These are phyloP conservation scores for Daedaleopsis sinensis DNA, from an alignment of 768 basidiomycete species.

Conservation along the genomic window DNA sequence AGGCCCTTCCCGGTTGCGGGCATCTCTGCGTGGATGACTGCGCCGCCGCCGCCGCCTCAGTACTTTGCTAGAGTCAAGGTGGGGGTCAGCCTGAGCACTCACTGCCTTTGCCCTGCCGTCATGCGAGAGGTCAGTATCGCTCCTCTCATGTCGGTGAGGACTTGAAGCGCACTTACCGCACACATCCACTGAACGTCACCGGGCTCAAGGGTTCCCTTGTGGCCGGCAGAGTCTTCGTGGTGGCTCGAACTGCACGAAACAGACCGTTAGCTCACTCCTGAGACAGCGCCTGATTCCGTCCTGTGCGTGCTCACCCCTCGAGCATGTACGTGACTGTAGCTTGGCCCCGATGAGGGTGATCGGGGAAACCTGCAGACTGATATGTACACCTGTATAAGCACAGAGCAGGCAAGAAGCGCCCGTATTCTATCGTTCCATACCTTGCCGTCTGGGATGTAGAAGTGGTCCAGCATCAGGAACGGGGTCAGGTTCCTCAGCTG, in stretches of 20 bases:
- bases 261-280: neutral
- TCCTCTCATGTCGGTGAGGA: neutral
- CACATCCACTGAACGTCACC: constrained; percentile 98
- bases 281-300: neutral
- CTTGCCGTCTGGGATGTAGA: constrained; percentile 68
- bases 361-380: constrained; percentile 65
- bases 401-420: neutral
- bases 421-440: constrained; percentile 41
- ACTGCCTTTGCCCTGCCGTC: constrained; percentile 56
- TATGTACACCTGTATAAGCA: neutral
- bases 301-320: constrained; percentile 57
- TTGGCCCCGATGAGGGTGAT: constrained; percentile 93
- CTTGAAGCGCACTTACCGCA: constrained; percentile 50
- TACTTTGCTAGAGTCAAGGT: too few species aligned
- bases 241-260: constrained; percentile 53
- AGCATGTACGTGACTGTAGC: constrained; percentile 90
- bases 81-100: constrained; percentile 14
- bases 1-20: constrained; percentile 70
- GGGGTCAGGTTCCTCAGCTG: constrained; percentile 81
- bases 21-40: constrained; percentile 84
- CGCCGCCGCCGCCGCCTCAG: neutral
- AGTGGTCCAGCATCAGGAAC: constrained; percentile 90
- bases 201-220: constrained; percentile 71
- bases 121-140: neutral
- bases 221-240: constrained; percentile 93